Base-by-base conservation (phyloP, 768 basidiomycete species). In the Mycena sanguinolenta region DNA sequence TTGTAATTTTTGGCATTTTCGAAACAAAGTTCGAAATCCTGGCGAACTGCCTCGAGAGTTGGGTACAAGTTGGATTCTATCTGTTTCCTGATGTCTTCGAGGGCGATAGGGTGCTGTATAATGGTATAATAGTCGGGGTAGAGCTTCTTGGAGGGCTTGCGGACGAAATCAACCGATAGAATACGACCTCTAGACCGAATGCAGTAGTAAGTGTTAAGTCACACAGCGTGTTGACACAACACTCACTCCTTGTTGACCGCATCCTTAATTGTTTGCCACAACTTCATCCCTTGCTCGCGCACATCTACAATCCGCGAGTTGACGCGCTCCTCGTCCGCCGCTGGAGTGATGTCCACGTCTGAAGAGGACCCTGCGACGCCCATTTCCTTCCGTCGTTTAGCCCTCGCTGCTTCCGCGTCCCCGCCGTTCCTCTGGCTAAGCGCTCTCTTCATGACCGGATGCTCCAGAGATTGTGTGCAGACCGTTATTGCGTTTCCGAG, bases 231-330 rank as follows among this genome's bases (percentile, higher is more conserved):
- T 75, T 72, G 73, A 76, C 68, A 67, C 71, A 74, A 83, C 83
- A 92, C 93, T 86, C 87, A 95, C 94, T 95, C 93, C 87, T 93
- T 93, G 85, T 90, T 92, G 79, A 90, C 89, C 77, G 92, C 94
- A 80, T 93, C 92, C 87, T 89, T 93, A 79, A 95, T 86, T 44
- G 87, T 88, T 78, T 91, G 89, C 91, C 92, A 95, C 83, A 94
- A 80, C 81, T 85, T 87, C 81, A 91, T 79, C 53, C 91, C 93
- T 77, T 89, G 87, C 81, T 90, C 90, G 77, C 86, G 90, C 77
- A 92, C 86, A 67, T 82, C 82, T 54, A 80, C 82, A 34, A 54
- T 67, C 58, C 66, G 75, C 23, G 70, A 10, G 42, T 75, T 79
- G 68, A 59, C 78, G 74, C 71, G 69, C 69, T 75, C 76, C 57